phyloP scores from a whole-genome alignment of 2,329 filamentous ascomycete species.

The Talaromyces sp. region DNA sequence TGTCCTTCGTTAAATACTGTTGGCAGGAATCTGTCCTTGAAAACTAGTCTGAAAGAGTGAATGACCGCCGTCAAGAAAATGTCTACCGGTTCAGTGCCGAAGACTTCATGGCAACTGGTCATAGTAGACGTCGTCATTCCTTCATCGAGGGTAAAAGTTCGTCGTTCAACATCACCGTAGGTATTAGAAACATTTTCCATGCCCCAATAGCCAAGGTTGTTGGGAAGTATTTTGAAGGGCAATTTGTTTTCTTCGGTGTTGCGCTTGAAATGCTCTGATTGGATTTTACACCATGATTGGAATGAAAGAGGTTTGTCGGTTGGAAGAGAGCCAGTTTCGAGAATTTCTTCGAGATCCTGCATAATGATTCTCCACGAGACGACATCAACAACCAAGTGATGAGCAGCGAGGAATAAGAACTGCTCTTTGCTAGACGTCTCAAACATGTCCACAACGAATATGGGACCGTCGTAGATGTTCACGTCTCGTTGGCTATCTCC shows the following conservation, averaged over 20 bases:
- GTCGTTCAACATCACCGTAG: slow-evolving; percentile 35
- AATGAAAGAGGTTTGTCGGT: slow-evolving; percentile 36
- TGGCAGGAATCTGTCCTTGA: slow-evolving; percentile 41
- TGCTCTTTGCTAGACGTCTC: slow-evolving; percentile 24
- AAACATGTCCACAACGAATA: slow-evolving; percentile 41
- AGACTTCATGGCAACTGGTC: slow-evolving; percentile 29
- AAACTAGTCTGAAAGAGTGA: slow-evolving; percentile 44
- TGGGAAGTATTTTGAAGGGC: slow-evolving; percentile 30
- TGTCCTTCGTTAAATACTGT: slow-evolving; percentile 51
- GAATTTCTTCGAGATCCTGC: slow-evolving; percentile 35
- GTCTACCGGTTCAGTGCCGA: slow-evolving; percentile 39
- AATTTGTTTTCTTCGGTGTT: slow-evolving; percentile 19
- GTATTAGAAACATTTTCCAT: slow-evolving; percentile 31
- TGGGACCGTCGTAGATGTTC: slow-evolving; percentile 32
- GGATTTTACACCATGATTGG: slow-evolving; percentile 38
- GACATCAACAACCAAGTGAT: slow-evolving; percentile 31
- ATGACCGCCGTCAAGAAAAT: slow-evolving; percentile 37
- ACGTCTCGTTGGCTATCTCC: slow-evolving; percentile 20
- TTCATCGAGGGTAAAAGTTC: slow-evolving; percentile 33
- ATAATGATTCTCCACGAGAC: slow-evolving; percentile 37
- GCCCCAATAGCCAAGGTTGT: slow-evolving; percentile 38
- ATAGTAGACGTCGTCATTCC: slow-evolving; percentile 32
- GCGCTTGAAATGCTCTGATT: slow-evolving; percentile 27
- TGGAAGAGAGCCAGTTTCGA: slow-evolving; percentile 32
- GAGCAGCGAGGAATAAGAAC: slow-evolving; percentile 28